Conservation (phyloP, 2,329 filamentous ascomycete genomes). For the Colletotrichum theobromicola region DNA sequence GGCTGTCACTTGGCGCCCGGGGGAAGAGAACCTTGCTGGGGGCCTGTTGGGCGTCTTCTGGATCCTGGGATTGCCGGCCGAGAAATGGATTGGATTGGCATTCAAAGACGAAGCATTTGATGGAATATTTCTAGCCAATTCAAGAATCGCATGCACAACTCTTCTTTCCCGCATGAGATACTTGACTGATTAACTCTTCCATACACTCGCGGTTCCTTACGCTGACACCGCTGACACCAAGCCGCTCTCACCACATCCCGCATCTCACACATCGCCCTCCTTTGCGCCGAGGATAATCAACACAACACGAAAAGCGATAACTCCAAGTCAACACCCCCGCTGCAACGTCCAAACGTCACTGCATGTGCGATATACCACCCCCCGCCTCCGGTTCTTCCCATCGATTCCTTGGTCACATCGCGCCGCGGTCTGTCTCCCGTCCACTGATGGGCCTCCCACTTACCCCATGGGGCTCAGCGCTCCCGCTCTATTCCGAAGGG, state of each 20-base stretch:
- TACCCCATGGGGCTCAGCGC: constrained; percentile 16
- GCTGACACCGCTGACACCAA: background rate
- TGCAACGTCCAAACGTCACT: constrained; percentile 2
- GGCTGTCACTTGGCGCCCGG: background rate
- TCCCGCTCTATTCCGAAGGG: constrained; percentile 19
- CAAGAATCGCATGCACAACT: background rate
- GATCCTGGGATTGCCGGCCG: background rate
- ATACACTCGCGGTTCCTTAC: too few relatives aligned
- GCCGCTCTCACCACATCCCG: background rate
- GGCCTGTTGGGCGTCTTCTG: background rate
- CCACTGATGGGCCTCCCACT: constrained; percentile 13
- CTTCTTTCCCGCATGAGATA: too few relatives aligned
- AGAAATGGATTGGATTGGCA: background rate
- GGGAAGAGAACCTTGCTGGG: background rate
- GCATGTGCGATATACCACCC: background rate
- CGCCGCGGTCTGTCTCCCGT: background rate
- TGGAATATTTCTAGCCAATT: background rate
- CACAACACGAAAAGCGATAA: background rate
- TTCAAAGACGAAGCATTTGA: background rate
- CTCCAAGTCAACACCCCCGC: background rate
- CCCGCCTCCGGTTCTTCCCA: constrained; percentile 13
- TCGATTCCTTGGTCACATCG: background rate
- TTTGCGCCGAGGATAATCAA: background rate
- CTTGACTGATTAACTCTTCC: too few relatives aligned
- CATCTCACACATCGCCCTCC: background rate